These are phyloP conservation scores for Mycena vitilis DNA, from an alignment of 768 basidiomycete genomes.

Conservation along the genomic window DNA sequence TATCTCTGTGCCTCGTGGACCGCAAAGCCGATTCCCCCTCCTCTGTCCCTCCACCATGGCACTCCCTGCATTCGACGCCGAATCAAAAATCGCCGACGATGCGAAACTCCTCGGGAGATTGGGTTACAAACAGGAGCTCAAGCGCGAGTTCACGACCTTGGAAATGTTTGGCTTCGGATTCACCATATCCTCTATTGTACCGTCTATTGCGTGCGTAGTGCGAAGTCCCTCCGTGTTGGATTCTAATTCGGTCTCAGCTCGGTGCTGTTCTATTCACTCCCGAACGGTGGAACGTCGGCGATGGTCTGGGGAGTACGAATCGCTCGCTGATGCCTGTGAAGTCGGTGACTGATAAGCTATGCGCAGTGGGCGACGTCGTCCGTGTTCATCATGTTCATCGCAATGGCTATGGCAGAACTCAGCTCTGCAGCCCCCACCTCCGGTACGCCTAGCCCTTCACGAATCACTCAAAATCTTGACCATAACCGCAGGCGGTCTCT, in stretches of 20 bases:
- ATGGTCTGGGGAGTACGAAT: slow-evolving; percentile 16
- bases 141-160: slow-evolving; percentile 8
- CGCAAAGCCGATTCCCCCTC: no score
- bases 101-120: slow-evolving; percentile 8
- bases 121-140: slow-evolving; percentile 22
- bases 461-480: not conserved
- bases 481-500: not conserved
- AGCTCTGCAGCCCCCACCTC: slow-evolving; percentile 13
- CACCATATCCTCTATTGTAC: not conserved
- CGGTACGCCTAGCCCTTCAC: not conserved
- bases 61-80: no score
- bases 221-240: not conserved
- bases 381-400: slow-evolving; percentile 18
- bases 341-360: not conserved
- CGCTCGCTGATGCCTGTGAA: no score
- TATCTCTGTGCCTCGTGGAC: no score
- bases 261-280: not conserved
- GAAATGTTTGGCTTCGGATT: slow-evolving; percentile 18
- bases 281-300: slow-evolving; percentile 10
- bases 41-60: no score
- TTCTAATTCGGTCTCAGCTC: not conserved
- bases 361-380: slow-evolving; percentile 5
- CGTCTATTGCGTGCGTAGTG: not conserved
- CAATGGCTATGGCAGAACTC: slow-evolving; percentile 17
- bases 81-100: not conserved